Base-by-base conservation (phyloP, 768 basidiomycete genomes). In the Leccinum variicolor region DNA sequence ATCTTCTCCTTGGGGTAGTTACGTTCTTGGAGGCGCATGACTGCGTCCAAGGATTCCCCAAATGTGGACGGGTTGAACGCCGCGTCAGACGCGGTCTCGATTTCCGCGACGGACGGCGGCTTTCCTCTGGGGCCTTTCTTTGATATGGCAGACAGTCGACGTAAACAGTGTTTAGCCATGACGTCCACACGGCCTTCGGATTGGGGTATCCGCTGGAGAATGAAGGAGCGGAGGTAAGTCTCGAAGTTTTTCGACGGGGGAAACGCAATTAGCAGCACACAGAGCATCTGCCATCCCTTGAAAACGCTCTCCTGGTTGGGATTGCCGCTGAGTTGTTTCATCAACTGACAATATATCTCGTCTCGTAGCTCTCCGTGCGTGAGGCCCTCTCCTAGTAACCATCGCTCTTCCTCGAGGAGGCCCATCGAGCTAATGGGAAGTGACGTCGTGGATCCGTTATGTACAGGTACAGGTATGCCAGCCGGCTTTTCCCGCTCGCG, bases 51-150 rank as follows among this genome's bases (percentile, higher is more conserved):
- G 0, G 91, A 87, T 76, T 95, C 93, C 14, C 94, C 93, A 66
- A 97, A 98, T 1, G 90, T 94, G 1, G 92, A 94, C 0, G 94
- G 93, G 62, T 94, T 90, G 76, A 97, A 98, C 8, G 95, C 94
- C 26, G 94, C 93, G 64, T 94, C 92, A 84, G 90, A 89, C 21
- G 94, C 94, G 2, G 89, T 92, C 75, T 96, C 94, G 56, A 98
- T 96, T 74, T 98, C 95, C 10, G 86, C 80, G 23, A 84, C 74
- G 2, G 85, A 83, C 3, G 94, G 90, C 1, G 91, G 81, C 66
- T 92, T 93, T 2, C 93, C 92, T 62, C 91, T 78, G 0, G 92
- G 91, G 0, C 94, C 94, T 67, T 90, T 93, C 71, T 85, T 85
- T 4, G 91, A 80, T 54, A 95, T 86, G 57, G 81, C 79, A 6